phyloP scores from a whole-genome alignment of 2,329 filamentous ascomycete species.

The Pseudogymnoascus sp. region DNA sequence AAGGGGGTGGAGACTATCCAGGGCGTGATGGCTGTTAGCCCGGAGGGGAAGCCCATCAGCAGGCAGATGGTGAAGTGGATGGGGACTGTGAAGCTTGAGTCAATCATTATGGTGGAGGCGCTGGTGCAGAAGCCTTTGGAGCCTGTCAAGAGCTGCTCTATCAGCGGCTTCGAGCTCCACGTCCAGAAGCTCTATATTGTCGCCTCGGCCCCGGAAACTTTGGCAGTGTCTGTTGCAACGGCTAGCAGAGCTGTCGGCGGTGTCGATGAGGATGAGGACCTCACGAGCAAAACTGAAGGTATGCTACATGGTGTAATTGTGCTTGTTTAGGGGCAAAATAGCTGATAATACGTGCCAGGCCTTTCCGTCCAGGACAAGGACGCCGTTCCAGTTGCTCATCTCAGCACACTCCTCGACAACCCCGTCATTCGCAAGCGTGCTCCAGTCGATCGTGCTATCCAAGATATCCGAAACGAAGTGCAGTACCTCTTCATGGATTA shows the following conservation, averaged over 20 bases:
- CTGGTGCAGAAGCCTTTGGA: slow-evolving; percentile 73
- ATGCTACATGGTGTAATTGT: slow-evolving; percentile 23
- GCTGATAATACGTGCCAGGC: slow-evolving; percentile 14
- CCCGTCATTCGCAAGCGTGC: slow-evolving; percentile 86
- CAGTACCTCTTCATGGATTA: slow-evolving; percentile 65
- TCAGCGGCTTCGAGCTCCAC: slow-evolving; percentile 77
- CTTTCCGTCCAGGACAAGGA: slow-evolving; percentile 36
- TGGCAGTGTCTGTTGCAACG: slow-evolving; percentile 49
- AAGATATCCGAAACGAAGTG: slow-evolving; percentile 35
- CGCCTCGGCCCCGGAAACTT: slow-evolving; percentile 49
- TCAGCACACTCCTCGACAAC: slow-evolving; percentile 84
- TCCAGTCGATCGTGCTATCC: slow-evolving; percentile 83
- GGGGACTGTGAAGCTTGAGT: slow-evolving; percentile 65
- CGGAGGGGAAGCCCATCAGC: slow-evolving; percentile 55
- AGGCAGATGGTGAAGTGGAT: slow-evolving; percentile 95
- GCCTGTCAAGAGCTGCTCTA: slow-evolving; percentile 77
- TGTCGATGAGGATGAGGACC: slow-evolving; percentile 48
- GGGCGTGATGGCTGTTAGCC: slow-evolving; percentile 61
- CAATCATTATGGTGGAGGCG: slow-evolving; percentile 73
- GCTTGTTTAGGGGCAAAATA: not conserved
- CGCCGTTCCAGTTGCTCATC: slow-evolving; percentile 61
- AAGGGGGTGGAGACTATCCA: slow-evolving; percentile 71
- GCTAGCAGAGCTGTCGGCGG: slow-evolving; percentile 48
- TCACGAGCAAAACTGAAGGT: slow-evolving; percentile 34
- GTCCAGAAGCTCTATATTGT: slow-evolving; percentile 77